Evolutionary conservation across 805 yeast species (phyloP).

Genomic region (Myxozyma geophila): DNA sequence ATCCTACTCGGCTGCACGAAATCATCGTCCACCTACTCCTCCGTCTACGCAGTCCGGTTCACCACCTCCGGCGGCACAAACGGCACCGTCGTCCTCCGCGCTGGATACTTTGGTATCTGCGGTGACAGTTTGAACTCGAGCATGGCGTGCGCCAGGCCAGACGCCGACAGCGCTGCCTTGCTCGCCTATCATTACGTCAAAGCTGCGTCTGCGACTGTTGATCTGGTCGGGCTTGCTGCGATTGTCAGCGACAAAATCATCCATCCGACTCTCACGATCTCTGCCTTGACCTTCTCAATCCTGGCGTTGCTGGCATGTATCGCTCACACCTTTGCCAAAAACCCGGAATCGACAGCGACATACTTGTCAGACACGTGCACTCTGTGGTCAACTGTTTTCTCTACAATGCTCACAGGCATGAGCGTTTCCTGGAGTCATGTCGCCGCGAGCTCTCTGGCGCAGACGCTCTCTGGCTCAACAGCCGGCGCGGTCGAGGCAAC

Average conservation of each 20-base stretch:
- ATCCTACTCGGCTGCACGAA: slow-evolving; percentile 32
- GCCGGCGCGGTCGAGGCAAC: slow-evolving; percentile 16
- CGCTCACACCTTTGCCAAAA: background rate
- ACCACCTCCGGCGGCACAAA: slow-evolving; percentile 8
- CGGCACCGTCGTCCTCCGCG: slow-evolving; percentile 15
- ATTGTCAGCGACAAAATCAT: slow-evolving; percentile 42
- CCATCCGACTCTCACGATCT: slow-evolving; percentile 50
- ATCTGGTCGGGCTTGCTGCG: slow-evolving; percentile 28
- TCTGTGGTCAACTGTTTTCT: slow-evolving; percentile 24
- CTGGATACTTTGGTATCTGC: slow-evolving; percentile 35
- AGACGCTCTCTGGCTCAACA: slow-evolving; percentile 15
- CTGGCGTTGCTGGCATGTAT: slow-evolving; percentile 38
- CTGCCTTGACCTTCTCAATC: slow-evolving; percentile 44
- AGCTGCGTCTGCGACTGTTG: slow-evolving; percentile 24
- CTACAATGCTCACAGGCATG: slow-evolving; percentile 29
- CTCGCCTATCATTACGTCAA: slow-evolving; percentile 1
- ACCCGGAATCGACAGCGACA: slow-evolving; percentile 18
- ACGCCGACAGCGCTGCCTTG: background rate
- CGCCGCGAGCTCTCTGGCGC: slow-evolving; percentile 24
- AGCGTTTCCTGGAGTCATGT: slow-evolving; percentile 28
- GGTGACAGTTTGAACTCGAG: slow-evolving; percentile 17
- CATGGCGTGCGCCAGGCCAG: background rate
- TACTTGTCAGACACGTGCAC: slow-evolving; percentile 6
- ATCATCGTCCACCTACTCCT: slow-evolving; percentile 24
- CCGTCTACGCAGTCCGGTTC: slow-evolving; percentile 30